A percentile compares a stretch with the other conserved stretches of the same genome.
Conservation (phyloP, 2,329 filamentous ascomycete genomes). For the Rutstroemia sydowiana region DNA sequence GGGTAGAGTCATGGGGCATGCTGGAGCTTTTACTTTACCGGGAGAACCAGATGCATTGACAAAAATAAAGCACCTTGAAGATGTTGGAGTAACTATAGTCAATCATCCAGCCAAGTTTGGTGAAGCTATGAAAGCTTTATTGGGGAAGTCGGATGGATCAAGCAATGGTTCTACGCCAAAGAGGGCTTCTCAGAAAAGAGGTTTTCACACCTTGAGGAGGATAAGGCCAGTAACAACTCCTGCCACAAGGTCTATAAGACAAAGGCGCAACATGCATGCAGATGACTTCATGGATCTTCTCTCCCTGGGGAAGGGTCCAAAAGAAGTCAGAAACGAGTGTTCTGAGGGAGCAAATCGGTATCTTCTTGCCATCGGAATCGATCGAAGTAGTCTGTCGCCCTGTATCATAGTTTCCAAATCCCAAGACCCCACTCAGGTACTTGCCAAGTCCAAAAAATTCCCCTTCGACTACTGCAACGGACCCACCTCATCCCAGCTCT, state of each 20-base stretch:
- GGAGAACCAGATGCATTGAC: conserved; percentile 56
- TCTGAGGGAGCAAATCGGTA: conserved; percentile 34
- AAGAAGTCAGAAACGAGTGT: conserved; percentile 29
- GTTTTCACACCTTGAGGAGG: conserved; percentile 41
- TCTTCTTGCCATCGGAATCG: conserved; percentile 57
- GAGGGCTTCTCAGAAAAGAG: conserved; percentile 40
- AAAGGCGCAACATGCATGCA: conserved; percentile 45
- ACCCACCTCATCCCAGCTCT: conserved; percentile 36
- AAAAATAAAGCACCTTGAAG: conserved; percentile 61
- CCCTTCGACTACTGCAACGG: conserved; percentile 53
- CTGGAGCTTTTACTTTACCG: conserved; percentile 62
- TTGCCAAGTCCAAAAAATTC: conserved; percentile 43
- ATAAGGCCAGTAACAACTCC: conserved; percentile 11
- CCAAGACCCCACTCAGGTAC: conserved; percentile 33
- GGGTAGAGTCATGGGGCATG: conserved; percentile 70
- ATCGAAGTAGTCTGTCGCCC: conserved; percentile 54
- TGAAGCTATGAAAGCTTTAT: conserved; percentile 53
- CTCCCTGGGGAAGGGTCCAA: conserved; percentile 40
- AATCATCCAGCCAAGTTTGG: conserved; percentile 73
- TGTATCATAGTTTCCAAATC: conserved; percentile 54
- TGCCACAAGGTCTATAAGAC: conserved; percentile 18
- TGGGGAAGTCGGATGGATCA: conserved; percentile 37
- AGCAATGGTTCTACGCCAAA: conserved; percentile 31
- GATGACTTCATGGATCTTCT: conserved; percentile 49
- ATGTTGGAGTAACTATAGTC: conserved; percentile 61